Percentiles rank a stretch among this genome's conserved stretches.
These are phyloP conservation scores for Goffeauzyma gilvescens DNA, from an alignment of 768 basidiomycete species.

Conservation along the genomic window DNA sequence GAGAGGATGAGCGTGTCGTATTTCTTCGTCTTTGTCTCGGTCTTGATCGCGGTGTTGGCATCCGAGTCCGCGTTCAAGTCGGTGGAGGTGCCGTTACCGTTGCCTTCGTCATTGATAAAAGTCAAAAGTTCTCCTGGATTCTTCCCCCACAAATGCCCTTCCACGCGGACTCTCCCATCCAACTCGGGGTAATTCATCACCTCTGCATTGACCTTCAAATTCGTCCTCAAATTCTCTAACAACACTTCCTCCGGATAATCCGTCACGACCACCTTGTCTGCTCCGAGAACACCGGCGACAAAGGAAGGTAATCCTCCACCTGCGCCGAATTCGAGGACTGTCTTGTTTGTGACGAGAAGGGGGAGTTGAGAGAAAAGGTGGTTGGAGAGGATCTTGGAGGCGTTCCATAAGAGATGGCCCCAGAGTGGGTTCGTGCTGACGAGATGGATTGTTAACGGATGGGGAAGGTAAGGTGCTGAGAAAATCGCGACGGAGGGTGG, in stretches of 20 bases:
- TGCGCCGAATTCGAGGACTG: conserved; percentile 75
- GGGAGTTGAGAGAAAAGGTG: conserved; percentile 18
- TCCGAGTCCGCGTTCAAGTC: not conserved
- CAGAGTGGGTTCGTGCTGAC: conserved; percentile 28
- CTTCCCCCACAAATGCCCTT: conserved; percentile 25
- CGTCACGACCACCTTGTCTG: conserved; percentile 56
- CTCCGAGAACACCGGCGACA: conserved; percentile 51
- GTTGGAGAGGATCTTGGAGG: conserved; percentile 3
- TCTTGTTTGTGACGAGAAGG: conserved; percentile 29
- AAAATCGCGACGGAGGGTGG: not conserved
- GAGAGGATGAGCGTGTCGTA: conserved; percentile 77
- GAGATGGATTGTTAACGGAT: conserved; percentile 10
- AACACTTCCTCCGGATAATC: conserved; percentile 75
- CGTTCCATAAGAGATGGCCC: conserved; percentile 25
- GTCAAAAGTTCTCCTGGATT: conserved; percentile 15
- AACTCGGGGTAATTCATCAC: too few species aligned
- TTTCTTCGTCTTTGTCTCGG: conserved; percentile 1
- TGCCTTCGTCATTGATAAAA: not conserved
- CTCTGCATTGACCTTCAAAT: conserved; percentile 45
- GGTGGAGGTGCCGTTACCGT: not conserved
- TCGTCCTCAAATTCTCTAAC: conserved; percentile 53
- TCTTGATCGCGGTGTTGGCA: not conserved
- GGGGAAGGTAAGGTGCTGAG: not conserved
- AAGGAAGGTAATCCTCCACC: conserved; percentile 79
- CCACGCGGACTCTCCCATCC: conserved; percentile 18